Percentiles rank a stretch among this genome's conserved stretches.
Conservation (phyloP, 306 rosid species). For the Rosa chinensis region DNA sequence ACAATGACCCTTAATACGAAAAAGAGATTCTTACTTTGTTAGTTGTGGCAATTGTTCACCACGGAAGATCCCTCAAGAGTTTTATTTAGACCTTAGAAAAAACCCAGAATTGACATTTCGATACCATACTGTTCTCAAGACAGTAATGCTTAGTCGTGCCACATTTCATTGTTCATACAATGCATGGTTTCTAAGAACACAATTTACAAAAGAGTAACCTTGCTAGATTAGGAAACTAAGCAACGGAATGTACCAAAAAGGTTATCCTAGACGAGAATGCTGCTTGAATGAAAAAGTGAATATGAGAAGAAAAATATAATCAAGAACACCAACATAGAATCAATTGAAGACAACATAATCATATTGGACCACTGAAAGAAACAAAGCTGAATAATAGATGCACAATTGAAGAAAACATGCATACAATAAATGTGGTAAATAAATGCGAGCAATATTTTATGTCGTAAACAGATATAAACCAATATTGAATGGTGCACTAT, state of each 20-base stretch:
- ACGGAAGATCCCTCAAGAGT: neutral
- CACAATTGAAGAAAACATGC: neutral
- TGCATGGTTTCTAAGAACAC: neutral
- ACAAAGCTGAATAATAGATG: neutral
- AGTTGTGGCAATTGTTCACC: neutral
- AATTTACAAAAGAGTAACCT: neutral
- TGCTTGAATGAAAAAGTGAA: neutral
- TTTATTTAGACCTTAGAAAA: neutral
- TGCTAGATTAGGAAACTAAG: neutral
- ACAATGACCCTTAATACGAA: neutral
- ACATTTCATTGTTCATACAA: neutral
- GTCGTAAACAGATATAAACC: neutral
- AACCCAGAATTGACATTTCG: neutral
- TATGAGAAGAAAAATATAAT: neutral
- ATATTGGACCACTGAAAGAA: neutral
- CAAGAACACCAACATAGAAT: neutral
- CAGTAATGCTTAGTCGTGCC: neutral
- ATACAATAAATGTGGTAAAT: neutral
- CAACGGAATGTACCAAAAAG: neutral
- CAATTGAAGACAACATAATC: neutral
- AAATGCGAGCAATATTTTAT: neutral
- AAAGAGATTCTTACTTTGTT: neutral
- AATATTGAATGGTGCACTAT: neutral
- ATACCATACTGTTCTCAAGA: neutral
- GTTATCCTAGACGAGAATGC: neutral